Base-by-base conservation (phyloP, 2,329 filamentous ascomycete genomes). In the Pseudovirgaria hyperparasitica region DNA sequence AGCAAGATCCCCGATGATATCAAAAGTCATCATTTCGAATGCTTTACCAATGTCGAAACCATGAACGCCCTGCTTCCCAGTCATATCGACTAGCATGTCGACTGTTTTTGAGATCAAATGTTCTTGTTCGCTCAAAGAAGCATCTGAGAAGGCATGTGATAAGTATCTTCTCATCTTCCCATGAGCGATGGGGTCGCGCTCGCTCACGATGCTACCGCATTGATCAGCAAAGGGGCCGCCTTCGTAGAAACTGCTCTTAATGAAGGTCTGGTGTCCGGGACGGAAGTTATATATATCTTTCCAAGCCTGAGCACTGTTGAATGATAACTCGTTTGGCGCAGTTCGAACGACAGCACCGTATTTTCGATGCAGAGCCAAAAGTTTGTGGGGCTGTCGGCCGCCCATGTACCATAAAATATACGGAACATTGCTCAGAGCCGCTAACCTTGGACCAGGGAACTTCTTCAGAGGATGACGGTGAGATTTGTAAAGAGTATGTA, bases 321-420 rank as follows among this genome's bases (percentile, higher is more conserved):
- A 67, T 2, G 59, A 56, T 3, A 67, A 50, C 36, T 66, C 60
- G 30, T 62, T 50, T 2, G 64, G 62, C 4, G 51, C 52, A 22
- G 64, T 43, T 7, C 64, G 57, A 6, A 67, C 61, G 2, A 66
- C 51, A 2, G 50, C 46, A 5, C 63, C 63, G 27, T 43, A 40
- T 20, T 32, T 23, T 5, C 24, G 15, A 26, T 44, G 41, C 2
- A 45, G 32, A 5, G 36, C 30, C 9, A 32, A 23, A 5, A 38
- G 23, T 5, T 31, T 25, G 9, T 18, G 31, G 17, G 33, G 31
- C 14, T 35, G 31, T 7, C 23, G 16, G 4, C 39, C 38, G 5
- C 33, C 39, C 21, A 36, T 31, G 28, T 39, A 30, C 3, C 20
- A 19, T 8, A 14, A 28, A 13, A 9, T 28, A 16, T 27, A 23